These are phyloP conservation scores for Blastomyces gilchristii DNA, from an alignment of 2,329 filamentous ascomycete species.

Conservation along the genomic window DNA sequence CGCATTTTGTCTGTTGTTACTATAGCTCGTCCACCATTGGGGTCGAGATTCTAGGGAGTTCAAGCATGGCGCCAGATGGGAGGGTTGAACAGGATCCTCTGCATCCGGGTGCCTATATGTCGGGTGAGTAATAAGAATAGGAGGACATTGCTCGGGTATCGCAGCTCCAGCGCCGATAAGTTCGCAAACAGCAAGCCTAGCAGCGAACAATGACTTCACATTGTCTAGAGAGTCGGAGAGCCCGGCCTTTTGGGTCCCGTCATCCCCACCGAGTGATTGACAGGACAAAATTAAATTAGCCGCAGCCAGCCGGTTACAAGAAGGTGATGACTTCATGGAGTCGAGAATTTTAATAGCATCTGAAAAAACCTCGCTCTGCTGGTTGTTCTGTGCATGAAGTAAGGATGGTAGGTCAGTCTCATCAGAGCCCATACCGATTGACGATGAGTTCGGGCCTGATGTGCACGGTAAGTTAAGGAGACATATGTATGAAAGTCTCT, in stretches of 20 bases:
- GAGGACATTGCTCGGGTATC: conserved; percentile 43
- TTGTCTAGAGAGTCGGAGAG: conserved; percentile 31
- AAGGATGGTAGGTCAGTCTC: conserved; percentile 23
- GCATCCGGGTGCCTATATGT: conserved; percentile 14
- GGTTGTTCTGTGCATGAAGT: conserved; percentile 18
- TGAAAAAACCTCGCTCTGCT: conserved; percentile 30
- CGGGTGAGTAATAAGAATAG: conserved; percentile 35
- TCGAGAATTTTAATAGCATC: conserved; percentile 37
- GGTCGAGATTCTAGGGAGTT: conserved; percentile 43
- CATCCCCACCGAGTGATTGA: conserved; percentile 36
- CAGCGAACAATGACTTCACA: conserved; percentile 49
- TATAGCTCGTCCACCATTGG: conserved; percentile 56
- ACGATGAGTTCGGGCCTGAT: conserved; percentile 7
- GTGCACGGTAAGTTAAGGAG: not conserved
- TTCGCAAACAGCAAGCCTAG: conserved; percentile 54
- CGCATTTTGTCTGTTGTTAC: conserved; percentile 51
- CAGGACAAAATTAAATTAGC: conserved; percentile 45
- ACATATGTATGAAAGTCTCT: conserved; percentile 2
- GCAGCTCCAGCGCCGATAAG: conserved; percentile 43
- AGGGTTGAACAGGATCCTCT: conserved; percentile 15
- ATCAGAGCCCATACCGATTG: conserved; percentile 5
- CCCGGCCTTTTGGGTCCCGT: conserved; percentile 18
- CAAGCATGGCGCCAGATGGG: conserved; percentile 42
- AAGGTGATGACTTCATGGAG: conserved; percentile 37
- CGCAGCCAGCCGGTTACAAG: conserved; percentile 45